These are phyloP conservation scores for Raphidocelis subcapitata DNA, from an alignment of 139 green algal genomes.

Conservation along the genomic window DNA sequence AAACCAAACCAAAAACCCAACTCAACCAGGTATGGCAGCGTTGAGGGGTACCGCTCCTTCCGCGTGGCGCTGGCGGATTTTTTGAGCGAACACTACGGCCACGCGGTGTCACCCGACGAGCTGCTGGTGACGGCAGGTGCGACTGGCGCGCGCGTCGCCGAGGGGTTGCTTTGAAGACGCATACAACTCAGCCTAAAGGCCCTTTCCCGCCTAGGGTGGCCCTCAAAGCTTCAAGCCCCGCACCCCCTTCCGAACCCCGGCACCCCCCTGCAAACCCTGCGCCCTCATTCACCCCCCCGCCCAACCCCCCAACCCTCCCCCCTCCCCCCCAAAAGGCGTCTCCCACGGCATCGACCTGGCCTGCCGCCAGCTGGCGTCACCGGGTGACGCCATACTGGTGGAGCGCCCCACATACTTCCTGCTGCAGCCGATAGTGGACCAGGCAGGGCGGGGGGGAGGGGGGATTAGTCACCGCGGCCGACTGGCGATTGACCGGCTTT, in stretches of 20 bases:
- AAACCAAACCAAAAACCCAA: no score
- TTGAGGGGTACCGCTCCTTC: slow-evolving; percentile 42
- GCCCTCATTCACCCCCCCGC: no score
- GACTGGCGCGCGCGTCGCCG: not conserved
- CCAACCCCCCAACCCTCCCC: no score
- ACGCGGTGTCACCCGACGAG: slow-evolving; percentile 16
- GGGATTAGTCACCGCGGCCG: not conserved
- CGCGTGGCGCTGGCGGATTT: slow-evolving; percentile 30
- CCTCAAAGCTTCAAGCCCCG: no score
- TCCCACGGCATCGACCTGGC: slow-evolving; percentile 43
- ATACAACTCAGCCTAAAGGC: not conserved
- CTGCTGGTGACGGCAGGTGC: slow-evolving; percentile 43
- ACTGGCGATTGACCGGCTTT: not conserved
- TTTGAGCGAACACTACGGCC: slow-evolving; percentile 26
- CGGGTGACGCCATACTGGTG: slow-evolving; percentile 36
- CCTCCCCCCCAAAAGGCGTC: no score
- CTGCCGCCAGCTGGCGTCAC: slow-evolving; percentile 17
- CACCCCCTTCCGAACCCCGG: no score
- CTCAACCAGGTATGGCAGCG: slow-evolving; percentile 27
- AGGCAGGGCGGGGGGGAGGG: not conserved
- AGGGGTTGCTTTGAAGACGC: not conserved
- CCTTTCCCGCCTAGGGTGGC: no score
- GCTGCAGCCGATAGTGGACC: slow-evolving; percentile 24
- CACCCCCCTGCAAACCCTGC: no score
- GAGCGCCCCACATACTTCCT: slow-evolving; percentile 53